Conservation (phyloP, 2,329 filamentous ascomycete genomes). For the Gyromitra esculenta region DNA sequence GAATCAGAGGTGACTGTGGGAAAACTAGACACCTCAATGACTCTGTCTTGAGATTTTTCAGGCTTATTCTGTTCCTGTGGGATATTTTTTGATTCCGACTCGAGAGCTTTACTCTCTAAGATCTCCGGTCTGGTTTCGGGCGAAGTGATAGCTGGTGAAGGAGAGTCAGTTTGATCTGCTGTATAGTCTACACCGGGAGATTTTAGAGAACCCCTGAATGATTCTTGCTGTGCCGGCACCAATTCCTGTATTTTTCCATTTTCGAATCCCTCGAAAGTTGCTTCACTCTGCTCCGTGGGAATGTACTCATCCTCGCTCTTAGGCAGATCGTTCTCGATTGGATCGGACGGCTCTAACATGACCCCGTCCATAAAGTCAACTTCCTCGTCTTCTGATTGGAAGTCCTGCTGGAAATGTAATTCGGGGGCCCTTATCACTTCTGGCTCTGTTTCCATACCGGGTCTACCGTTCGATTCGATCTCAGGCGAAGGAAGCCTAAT, state of each 20-base stretch:
- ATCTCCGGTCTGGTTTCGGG: not conserved
- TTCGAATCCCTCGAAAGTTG: not conserved
- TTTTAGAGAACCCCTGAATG: not conserved
- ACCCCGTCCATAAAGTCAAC: not conserved
- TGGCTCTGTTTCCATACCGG: not conserved
- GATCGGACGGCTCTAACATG: not conserved
- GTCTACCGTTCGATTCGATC: not conserved
- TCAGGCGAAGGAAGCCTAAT: not conserved
- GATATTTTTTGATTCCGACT: not conserved
- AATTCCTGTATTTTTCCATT: not conserved
- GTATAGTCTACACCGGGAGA: not conserved
- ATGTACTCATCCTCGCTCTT: not conserved
- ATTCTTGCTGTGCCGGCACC: not conserved
- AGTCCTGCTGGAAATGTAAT: not conserved
- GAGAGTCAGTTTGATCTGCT: not conserved
- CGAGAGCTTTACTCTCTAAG: not conserved
- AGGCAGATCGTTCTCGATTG: not conserved
- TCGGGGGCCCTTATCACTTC: not conserved
- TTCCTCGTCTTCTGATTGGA: conserved; percentile 1
- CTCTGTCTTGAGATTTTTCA: not conserved
- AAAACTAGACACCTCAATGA: not conserved
- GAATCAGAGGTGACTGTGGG: not conserved
- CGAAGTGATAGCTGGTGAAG: not conserved
- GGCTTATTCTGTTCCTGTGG: not conserved
- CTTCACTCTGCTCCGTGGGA: not conserved